Evolutionary conservation across 768 basidiomycete species (phyloP), one percentile per base, ranked within the genome.

Genomic region (Mycena kentingensis): DNA sequence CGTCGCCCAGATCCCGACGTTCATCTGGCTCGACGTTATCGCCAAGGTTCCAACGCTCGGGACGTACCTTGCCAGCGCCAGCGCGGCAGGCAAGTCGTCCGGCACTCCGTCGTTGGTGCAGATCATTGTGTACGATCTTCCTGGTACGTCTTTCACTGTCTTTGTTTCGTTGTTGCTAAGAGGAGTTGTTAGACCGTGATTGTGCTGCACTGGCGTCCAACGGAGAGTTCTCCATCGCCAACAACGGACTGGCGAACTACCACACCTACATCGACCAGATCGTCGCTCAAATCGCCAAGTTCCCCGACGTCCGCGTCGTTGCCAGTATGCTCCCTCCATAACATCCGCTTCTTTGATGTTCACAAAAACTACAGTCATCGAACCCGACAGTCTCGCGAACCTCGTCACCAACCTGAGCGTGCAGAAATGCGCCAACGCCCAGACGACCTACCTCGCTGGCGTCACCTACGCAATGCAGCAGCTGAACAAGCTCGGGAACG

Each of bases 331-430:
- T 46, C 47, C 55, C 1, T 49, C 29, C 21, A 0, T 39, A 8
- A 7, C 1, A 1, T 16, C 24, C 18, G 31, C 16, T 32, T 32
- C 31, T 8, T 16, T 32, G 31, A 16, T 32, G 31, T 32, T 32
- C 10, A 32, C 16, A 8, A 16, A 8, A 16, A 8, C 31, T 49
- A 3, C 39, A 59, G 81, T 84, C 64, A 77, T 84, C 48, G 84
- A 85, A 66, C 83, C 84, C 55, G 84, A 85, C 66, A 83, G 83
- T 35, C 70, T 87, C 39, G 84, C 83, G 52, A 85, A 85, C 72
- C 62, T 87, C 61, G 84, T 86, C 61, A 85, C 83, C 64, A 86
- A 85, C 77, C 60, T 84, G 66, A 82, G 67, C 67, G 79, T 83
- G 29, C 57, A 69, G 31, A 82, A 84, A 64, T 84, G 83, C 65